phyloP scores from a whole-genome alignment of 1,284 basidiomycete species.

The Ustilago hordei region DNA sequence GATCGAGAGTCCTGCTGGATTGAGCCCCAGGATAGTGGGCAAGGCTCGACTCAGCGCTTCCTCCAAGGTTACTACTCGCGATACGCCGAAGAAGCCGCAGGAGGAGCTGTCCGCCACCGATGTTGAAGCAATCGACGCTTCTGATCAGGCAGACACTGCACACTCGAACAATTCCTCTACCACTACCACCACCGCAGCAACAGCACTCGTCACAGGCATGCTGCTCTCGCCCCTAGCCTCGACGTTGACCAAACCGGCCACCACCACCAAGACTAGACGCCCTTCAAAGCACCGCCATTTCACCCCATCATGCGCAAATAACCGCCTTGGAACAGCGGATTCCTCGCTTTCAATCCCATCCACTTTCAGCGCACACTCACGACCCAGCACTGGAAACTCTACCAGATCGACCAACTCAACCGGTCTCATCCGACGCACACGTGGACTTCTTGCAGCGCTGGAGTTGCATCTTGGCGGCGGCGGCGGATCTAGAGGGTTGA shows the following conservation, averaged over 20 bases:
- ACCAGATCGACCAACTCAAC: slow-evolving; percentile 19
- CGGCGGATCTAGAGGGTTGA: neutral
- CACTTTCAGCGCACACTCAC: neutral
- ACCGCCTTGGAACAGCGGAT: slow-evolving; percentile 23
- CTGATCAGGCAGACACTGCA: too few relatives aligned
- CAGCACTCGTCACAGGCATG: too few relatives aligned
- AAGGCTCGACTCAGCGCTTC: slow-evolving; percentile 10
- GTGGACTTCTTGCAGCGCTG: slow-evolving; percentile 14
- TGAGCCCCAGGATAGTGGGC: slow-evolving; percentile 13
- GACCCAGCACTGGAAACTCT: slow-evolving; percentile 14
- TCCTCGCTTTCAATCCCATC: slow-evolving; percentile 16
- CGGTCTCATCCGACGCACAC: slow-evolving; percentile 10
- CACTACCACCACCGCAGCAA: too few relatives aligned
- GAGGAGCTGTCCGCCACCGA: neutral
- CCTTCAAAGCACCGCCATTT: too few relatives aligned
- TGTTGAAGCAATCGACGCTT: too few relatives aligned
- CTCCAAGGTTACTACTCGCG: neutral
- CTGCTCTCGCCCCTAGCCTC: too few relatives aligned
- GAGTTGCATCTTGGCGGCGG: slow-evolving; percentile 13
- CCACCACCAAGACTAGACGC: too few relatives aligned
- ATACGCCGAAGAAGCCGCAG: neutral
- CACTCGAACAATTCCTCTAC: too few relatives aligned
- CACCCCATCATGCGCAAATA: neutral
- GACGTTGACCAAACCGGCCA: too few relatives aligned
- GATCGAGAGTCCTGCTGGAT: neutral